phyloP scores from a whole-genome alignment of 192 early-diverging fungal genomes.

The Endogone sp. region DNA sequence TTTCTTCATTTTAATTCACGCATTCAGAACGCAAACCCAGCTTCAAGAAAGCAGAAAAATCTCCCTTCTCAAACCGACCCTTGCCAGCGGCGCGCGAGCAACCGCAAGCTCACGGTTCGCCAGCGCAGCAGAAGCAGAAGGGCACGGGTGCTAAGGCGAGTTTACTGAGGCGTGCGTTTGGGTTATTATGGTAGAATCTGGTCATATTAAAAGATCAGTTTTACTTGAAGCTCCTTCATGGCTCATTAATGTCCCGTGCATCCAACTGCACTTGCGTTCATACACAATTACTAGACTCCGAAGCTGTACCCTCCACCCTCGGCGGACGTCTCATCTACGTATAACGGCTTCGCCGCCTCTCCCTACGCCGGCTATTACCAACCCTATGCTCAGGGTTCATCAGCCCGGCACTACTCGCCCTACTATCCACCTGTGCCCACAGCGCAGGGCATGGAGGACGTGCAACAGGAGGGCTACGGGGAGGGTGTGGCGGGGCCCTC shows the following conservation, averaged over 20 bases:
- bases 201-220: too few relatives aligned
- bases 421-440: neutral
- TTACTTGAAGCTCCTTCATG: too few relatives aligned
- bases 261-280: too few relatives aligned
- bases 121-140: neutral
- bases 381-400: neutral
- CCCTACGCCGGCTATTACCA: neutral
- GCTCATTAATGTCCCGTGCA: too few relatives aligned
- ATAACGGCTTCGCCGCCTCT: neutral
- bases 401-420: neutral
- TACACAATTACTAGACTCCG: neutral
- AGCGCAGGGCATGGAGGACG: neutral
- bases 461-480: neutral
- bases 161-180: too few relatives aligned
- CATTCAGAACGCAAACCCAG: slow-evolving; percentile 30
- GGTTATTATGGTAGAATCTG: too few relatives aligned
- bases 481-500: neutral
- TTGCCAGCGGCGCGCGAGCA: neutral
- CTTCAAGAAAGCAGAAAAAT: slow-evolving; percentile 33
- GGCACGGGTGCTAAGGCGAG: neutral
- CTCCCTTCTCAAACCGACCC: slow-evolving; percentile 3
- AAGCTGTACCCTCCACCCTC: neutral
- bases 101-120: neutral
- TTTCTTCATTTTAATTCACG: neutral
- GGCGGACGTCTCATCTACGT: neutral